Percentiles rank a stretch among this genome's conserved stretches.
phyloP scores from a whole-genome alignment of 2,329 filamentous ascomycete genomes.

The Myriosclerotinia duriaeana region DNA sequence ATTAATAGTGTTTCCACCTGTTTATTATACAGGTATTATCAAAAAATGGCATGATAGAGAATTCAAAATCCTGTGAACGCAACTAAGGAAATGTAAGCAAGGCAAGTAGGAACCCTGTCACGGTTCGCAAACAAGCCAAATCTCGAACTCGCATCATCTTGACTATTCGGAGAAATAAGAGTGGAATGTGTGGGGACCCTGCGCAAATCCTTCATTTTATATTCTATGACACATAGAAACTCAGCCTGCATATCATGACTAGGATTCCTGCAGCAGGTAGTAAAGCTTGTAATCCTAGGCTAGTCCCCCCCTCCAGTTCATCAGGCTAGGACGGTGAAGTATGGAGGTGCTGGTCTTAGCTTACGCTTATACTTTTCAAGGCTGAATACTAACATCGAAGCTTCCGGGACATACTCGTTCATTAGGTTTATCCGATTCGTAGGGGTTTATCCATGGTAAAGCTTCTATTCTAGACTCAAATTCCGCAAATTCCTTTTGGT shows the following conservation, averaged over 20 bases:
- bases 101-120: neutral
- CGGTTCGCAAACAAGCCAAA: neutral
- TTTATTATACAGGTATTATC: neutral
- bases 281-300: too few relatives aligned
- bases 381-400: neutral
- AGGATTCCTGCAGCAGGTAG: neutral
- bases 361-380: neutral
- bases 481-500: too few relatives aligned
- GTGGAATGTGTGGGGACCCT: constrained; percentile 1
- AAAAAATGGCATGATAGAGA: neutral
- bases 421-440: too few relatives aligned
- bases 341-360: neutral
- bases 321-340: too few relatives aligned
- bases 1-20: neutral
- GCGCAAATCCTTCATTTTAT: neutral
- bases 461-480: neutral
- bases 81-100: neutral
- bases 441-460: neutral
- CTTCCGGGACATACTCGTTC: neutral
- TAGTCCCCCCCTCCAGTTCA: too few relatives aligned
- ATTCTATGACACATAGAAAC: constrained; percentile 18
- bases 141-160: neutral
- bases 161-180: neutral
- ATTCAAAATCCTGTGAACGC: too few relatives aligned
- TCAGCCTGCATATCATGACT: neutral